These are phyloP conservation scores for Tylopilus sp. DNA, from an alignment of 768 basidiomycete species.

Conservation along the genomic window DNA sequence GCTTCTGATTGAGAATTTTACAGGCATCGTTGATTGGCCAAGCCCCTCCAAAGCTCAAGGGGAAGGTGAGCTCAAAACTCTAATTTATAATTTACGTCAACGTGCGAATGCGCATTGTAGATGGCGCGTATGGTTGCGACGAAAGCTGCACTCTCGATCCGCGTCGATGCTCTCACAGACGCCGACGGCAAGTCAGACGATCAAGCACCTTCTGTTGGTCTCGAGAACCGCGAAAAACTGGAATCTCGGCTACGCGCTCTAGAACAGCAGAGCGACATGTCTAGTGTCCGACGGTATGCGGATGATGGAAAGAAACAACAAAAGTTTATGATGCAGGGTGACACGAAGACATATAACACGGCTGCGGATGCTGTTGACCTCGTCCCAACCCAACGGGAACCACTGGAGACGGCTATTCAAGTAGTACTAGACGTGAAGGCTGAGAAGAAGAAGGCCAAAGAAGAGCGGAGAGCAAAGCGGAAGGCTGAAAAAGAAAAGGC, in stretches of 20 bases:
- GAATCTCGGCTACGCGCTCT: conserved; percentile 90
- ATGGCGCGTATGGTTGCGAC: conserved; percentile 99
- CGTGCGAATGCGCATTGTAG: conserved; percentile 33
- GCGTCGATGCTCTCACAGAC: conserved; percentile 95
- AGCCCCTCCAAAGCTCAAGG: conserved; percentile 96
- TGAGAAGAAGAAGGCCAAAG: conserved; percentile 80
- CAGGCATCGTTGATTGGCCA: conserved; percentile 95
- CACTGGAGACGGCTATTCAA: conserved; percentile 72
- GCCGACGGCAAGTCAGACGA: conserved; percentile 85
- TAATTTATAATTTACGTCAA: background rate
- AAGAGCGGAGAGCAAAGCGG: conserved; percentile 73
- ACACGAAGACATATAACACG: conserved; percentile 80
- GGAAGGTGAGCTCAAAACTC: conserved; percentile 57
- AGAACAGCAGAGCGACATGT: conserved; percentile 76
- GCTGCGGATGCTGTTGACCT: conserved; percentile 81
- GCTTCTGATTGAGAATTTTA: conserved; percentile 4
- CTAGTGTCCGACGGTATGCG: conserved; percentile 64
- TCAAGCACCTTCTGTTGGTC: conserved; percentile 79
- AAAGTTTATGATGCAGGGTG: conserved; percentile 78
- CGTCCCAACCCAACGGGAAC: conserved; percentile 81
- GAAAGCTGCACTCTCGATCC: conserved; percentile 94
- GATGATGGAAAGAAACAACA: conserved; percentile 66
- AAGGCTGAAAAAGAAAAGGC: conserved; percentile 50
- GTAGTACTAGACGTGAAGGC: conserved; percentile 80
- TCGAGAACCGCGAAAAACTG: conserved; percentile 92